A percentile compares a stretch with the other conserved stretches of the same genome.
These are phyloP conservation scores for Neolentinus lepideus DNA, from an alignment of 1,284 basidiomycete genomes.

Conservation along the genomic window DNA sequence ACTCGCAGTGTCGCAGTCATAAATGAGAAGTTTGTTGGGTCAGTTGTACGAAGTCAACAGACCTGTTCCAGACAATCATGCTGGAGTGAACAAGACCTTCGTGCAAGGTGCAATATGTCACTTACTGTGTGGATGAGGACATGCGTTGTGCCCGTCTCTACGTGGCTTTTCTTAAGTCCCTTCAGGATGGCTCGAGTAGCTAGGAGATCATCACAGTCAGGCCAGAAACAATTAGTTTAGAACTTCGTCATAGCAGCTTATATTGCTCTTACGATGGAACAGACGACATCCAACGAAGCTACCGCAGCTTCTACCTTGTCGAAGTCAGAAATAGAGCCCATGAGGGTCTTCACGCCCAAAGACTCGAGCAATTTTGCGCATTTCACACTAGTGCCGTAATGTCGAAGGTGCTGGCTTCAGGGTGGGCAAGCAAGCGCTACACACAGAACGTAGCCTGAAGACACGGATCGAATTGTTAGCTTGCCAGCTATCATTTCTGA, in stretches of 20 bases:
- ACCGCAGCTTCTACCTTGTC: slow-evolving; percentile 27
- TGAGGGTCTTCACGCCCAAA: slow-evolving; percentile 23
- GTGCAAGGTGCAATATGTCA: neutral
- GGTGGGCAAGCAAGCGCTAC: slow-evolving; percentile 33
- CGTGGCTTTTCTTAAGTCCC: slow-evolving; percentile 35
- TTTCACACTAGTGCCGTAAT: slow-evolving; percentile 37
- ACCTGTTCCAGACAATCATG: slow-evolving; percentile 36
- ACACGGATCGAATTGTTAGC: too few relatives aligned
- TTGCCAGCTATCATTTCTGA: too few relatives aligned
- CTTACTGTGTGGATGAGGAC: slow-evolving; percentile 48
- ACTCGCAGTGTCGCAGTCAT: slow-evolving; percentile 18
- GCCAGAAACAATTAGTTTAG: too few relatives aligned
- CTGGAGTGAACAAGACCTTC: neutral
- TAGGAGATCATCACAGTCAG: slow-evolving; percentile 34
- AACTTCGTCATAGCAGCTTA: neutral
- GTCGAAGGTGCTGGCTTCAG: slow-evolving; percentile 27
- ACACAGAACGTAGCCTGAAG: slow-evolving; percentile 41
- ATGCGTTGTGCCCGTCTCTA: slow-evolving; percentile 28
- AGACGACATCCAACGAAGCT: slow-evolving; percentile 37
- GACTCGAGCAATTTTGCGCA: slow-evolving; percentile 22
- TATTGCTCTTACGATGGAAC: slow-evolving; percentile 33
- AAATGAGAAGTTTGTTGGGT: neutral
- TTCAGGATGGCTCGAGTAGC: slow-evolving; percentile 36
- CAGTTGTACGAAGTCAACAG: neutral
- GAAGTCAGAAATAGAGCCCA: slow-evolving; percentile 26